Evolutionary conservation across 1,284 basidiomycete species (phyloP).

Genomic region (Apiotrichum veenhuisii): DNA sequence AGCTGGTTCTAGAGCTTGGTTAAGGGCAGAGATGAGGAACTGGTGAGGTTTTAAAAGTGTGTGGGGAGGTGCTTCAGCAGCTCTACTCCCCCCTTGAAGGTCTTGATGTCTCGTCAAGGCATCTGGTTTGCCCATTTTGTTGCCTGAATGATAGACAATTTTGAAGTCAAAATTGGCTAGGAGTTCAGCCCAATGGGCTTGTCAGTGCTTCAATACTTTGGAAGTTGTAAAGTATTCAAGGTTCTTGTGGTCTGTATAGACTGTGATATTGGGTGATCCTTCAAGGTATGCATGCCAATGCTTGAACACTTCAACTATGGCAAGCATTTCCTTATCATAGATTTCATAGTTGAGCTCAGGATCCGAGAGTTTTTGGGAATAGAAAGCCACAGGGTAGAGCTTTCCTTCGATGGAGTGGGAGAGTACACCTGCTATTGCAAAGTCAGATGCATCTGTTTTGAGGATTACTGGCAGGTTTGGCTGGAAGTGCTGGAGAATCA

Average conservation of each 20-base stretch:
- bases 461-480: too few species aligned
- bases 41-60: too few species aligned
- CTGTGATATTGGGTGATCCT: slow-evolving; percentile 32
- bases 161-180: slow-evolving; percentile 49
- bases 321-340: slow-evolving; percentile 55
- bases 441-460: slow-evolving; percentile 16
- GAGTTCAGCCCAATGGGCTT: slow-evolving; percentile 51
- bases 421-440: slow-evolving; percentile 5
- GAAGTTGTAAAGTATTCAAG: slow-evolving; percentile 43
- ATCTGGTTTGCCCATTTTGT: slow-evolving; percentile 45
- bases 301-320: slow-evolving; percentile 48
- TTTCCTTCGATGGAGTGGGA: slow-evolving; percentile 18
- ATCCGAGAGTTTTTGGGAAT: slow-evolving; percentile 36
- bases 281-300: slow-evolving; percentile 51
- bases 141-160: slow-evolving; percentile 51
- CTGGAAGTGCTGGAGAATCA: too few species aligned
- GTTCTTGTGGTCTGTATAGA: slow-evolving; percentile 54
- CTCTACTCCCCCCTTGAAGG: too few species aligned
- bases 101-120: slow-evolving; percentile 46
- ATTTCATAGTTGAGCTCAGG: slow-evolving; percentile 53
- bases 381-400: slow-evolving; percentile 47
- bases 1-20: too few species aligned
- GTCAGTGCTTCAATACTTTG: slow-evolving; percentile 29
- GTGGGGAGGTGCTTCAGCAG: too few species aligned
- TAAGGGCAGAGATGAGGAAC: too few species aligned